Evolutionary conservation across 352 stramenopile genomes (phyloP), one percentile per base, ranked within the genome.

Genomic region (Globisporangium recalcitrans): DNA sequence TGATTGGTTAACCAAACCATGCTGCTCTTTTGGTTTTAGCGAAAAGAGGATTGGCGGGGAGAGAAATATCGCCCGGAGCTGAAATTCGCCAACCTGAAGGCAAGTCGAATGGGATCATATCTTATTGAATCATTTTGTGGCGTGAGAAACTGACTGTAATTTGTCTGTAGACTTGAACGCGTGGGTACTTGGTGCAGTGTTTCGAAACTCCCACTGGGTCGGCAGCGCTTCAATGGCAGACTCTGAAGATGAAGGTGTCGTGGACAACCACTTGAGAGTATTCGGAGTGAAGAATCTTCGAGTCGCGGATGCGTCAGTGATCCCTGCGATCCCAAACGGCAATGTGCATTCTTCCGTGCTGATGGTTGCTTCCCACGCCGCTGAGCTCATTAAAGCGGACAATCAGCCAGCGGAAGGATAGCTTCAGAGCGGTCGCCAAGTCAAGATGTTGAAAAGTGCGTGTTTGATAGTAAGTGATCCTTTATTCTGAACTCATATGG

Each of bases 181-280:
- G 8, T 95, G 87, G 80, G 77, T 97, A 7, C 62, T 73, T 21
- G 49, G 73, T 34, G 72, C 85, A 51, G 70, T 88, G 2, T 89
- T 95, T 42, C 75, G 77, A 27, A 97, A 97, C 61, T 87, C 78
- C 13, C 88, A 96, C 54, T 96, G 88, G 88, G 82, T 90, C 27
- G 82, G 89, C 31, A 91, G 78, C 63, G 83, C 83, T 14, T 71
- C 78, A 2, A 96, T 97, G 84, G 85, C 65, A 21, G 60, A 55
- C 2, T 60, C 62, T 1, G 63, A 77, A 32, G 53, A 75, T 1
- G 67, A 78, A 0, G 79, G 67, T 31, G 81, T 90, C 42, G 81
- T 90, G 34, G 79, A 88, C 61, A 72, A 62, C 22, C 75, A 75
- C 26, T 61, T 90, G 42, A 78, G 77, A 1, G 81, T 90, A 2